Percentiles rank a stretch among this genome's conserved stretches.
Evolutionary conservation across 495 filamentous ascomycete genomes (phyloP).

Genomic region (Tirmania nivea): DNA sequence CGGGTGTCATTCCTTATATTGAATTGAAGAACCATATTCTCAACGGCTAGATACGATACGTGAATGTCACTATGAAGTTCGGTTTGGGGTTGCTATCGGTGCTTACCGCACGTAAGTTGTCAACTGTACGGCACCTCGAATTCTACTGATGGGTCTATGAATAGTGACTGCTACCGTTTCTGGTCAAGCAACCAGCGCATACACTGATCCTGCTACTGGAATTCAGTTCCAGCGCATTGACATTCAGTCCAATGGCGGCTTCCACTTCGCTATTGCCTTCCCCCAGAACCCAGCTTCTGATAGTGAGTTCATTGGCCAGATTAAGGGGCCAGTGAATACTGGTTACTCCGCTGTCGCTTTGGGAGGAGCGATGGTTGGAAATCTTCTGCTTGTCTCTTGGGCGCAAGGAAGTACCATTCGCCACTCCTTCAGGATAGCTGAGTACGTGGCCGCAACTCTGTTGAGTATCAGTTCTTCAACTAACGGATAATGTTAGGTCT

Average conservation of each 20-base stretch:
- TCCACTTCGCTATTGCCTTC: constrained; percentile 22
- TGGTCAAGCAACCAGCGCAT: constrained; percentile 11
- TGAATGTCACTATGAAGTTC: neutral
- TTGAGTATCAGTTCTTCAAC: constrained; percentile 1
- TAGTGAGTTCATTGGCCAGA: constrained; percentile 23
- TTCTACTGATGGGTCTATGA: no score
- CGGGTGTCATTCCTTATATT: neutral
- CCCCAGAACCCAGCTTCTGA: constrained; percentile 13
- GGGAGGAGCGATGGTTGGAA: constrained; percentile 21
- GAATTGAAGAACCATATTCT: neutral
- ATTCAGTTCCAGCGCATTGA: constrained; percentile 22
- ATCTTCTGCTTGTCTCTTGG: constrained; percentile 23
- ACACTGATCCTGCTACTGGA: constrained; percentile 22
- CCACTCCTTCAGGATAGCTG: constrained; percentile 20
- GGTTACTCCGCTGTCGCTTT: constrained; percentile 15
- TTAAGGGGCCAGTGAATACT: constrained; percentile 17
- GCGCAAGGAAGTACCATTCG: constrained; percentile 20
- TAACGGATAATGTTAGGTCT: constrained; percentile 15
- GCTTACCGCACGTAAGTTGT: neutral
- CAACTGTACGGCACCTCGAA: no score
- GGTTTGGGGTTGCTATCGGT: neutral
- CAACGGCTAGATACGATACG: neutral
- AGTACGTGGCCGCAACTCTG: neutral
- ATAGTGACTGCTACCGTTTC: constrained; percentile 1
- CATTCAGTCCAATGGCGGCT: constrained; percentile 17